A percentile compares a stretch with the other conserved stretches of the same genome.
Conservation (phyloP, 306 rosid genomes). For the Quercus bicolor region DNA sequence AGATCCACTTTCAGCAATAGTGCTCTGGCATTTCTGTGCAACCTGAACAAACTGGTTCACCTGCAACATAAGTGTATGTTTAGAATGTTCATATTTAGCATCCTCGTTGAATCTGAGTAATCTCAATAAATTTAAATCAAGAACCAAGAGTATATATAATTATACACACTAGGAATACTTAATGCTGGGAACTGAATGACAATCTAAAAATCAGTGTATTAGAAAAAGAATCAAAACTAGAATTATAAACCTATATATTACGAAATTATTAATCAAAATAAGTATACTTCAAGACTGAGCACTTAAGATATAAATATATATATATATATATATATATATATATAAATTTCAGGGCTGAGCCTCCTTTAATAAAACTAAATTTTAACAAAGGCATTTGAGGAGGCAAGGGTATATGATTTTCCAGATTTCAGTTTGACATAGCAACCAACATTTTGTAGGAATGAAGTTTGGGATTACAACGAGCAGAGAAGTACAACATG, state of each 20-base stretch:
- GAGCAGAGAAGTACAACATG: background rate
- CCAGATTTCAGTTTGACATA: background rate
- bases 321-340: too few species aligned
- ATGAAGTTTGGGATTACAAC: background rate
- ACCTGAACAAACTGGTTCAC: constrained; percentile 89
- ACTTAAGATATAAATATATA: too few species aligned
- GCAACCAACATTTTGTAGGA: background rate
- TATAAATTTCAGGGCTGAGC: background rate
- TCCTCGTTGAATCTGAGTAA: background rate
- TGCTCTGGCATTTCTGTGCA: constrained; percentile 86
- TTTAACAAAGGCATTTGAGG: background rate
- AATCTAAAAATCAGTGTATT: background rate
- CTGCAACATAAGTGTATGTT: constrained; percentile 35
- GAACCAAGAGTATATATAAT: background rate
- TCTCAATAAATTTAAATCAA: background rate
- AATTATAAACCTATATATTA: background rate
- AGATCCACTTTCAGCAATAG: constrained; percentile 82
- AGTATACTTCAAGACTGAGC: too few species aligned
- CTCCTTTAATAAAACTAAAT: background rate
- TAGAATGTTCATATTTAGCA: background rate
- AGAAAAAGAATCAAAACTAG: background rate
- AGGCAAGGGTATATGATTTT: background rate
- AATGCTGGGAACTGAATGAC: background rate
- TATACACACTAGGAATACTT: background rate
- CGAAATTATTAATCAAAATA: too few species aligned